Conservation (phyloP, 129 eudicot genomes). For the Glebionis coronaria region DNA sequence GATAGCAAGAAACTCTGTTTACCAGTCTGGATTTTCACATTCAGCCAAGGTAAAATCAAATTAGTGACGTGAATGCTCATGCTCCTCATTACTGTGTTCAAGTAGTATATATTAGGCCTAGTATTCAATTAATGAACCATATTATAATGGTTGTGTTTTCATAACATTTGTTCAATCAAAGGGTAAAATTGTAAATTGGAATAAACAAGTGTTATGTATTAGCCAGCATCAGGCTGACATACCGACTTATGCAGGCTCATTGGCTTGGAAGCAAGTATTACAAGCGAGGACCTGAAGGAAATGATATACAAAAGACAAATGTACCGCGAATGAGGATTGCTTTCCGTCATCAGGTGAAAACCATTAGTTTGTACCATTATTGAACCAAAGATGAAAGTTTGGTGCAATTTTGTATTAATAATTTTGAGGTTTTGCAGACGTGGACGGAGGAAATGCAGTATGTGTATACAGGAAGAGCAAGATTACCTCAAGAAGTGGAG, state of each 20-base stretch:
- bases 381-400: background rate
- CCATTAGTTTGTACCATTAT: background rate
- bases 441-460: slow-evolving; percentile 95
- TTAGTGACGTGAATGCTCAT: too few species aligned
- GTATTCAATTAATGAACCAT: too few species aligned
- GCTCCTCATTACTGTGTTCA: too few species aligned
- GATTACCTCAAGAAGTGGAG: slow-evolving; percentile 69
- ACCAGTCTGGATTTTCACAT: slow-evolving; percentile 93
- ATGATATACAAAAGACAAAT: slow-evolving; percentile 86
- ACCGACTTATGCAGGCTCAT: slow-evolving; percentile 47
- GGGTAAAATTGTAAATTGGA: background rate
- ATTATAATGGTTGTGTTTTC: too few species aligned
- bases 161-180: background rate
- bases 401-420: background rate
- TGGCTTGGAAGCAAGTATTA: slow-evolving; percentile 83
- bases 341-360: slow-evolving; percentile 80
- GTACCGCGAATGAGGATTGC: slow-evolving; percentile 76
- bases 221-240: background rate
- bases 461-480: slow-evolving; percentile 65
- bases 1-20: slow-evolving; percentile 92
- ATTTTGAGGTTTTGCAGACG: slow-evolving; percentile 47
- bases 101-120: too few species aligned
- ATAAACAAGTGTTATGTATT: background rate
- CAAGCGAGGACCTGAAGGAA: slow-evolving; percentile 77
- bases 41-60: slow-evolving; percentile 66